These are phyloP conservation scores for Diplocarpon mali DNA, from an alignment of 2,329 filamentous ascomycete species.

Conservation along the genomic window DNA sequence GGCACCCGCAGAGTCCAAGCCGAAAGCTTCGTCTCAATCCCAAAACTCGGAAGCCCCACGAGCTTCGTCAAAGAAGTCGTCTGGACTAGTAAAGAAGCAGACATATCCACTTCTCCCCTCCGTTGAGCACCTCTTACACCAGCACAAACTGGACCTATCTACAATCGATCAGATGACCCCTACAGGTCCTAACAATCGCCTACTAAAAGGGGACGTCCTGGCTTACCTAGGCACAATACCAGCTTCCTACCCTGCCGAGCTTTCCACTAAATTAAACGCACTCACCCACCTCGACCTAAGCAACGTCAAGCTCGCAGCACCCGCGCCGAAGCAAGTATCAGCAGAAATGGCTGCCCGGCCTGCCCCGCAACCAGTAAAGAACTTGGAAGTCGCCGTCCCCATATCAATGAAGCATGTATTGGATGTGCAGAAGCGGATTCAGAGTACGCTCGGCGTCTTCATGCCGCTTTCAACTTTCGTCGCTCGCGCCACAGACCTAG, in stretches of 20 bases:
- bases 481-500: constrained; percentile 69
- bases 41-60: constrained; percentile 10
- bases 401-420: constrained; percentile 71
- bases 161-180: constrained; percentile 74
- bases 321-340: constrained; percentile 29
- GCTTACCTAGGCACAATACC: constrained; percentile 76
- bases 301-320: constrained; percentile 73
- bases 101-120: constrained; percentile 72
- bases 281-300: constrained; percentile 81
- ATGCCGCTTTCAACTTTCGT: constrained; percentile 83
- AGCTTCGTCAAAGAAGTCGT: constrained; percentile 27
- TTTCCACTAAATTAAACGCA: constrained; percentile 62
- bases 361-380: constrained; percentile 33
- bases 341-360: constrained; percentile 28
- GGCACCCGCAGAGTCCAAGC: constrained; percentile 14
- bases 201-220: constrained; percentile 92
- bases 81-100: constrained; percentile 47
- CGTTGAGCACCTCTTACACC: constrained; percentile 68
- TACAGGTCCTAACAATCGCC: constrained; percentile 74
- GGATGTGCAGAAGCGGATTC: constrained; percentile 69
- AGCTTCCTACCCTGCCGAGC: constrained; percentile 56
- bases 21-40: constrained; percentile 10
- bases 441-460: constrained; percentile 65
- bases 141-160: constrained; percentile 64
- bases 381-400: constrained; percentile 55